Evolutionary conservation across 306 rosid genomes (phyloP).

Genomic region (Prunus davidiana): DNA sequence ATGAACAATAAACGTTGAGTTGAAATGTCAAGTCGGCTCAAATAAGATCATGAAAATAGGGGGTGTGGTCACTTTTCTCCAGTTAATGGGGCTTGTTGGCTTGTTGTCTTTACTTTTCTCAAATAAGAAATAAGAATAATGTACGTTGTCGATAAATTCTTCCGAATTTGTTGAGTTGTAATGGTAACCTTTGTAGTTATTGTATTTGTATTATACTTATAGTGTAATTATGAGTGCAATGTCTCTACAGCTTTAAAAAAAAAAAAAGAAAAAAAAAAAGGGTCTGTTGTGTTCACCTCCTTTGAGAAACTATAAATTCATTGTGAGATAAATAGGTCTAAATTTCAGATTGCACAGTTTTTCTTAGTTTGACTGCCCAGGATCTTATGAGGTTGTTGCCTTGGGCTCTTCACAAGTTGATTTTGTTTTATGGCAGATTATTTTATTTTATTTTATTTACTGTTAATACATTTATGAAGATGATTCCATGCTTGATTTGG

Average conservation of each 20-base stretch:
- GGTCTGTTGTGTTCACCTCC: no score
- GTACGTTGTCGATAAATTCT: no score
- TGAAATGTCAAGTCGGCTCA: slow-evolving; percentile 56
- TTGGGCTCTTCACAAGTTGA: slow-evolving; percentile 8
- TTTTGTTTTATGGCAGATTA: background rate
- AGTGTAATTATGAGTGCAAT: no score
- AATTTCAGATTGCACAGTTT: slow-evolving; percentile 26
- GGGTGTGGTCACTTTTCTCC: slow-evolving; percentile 56
- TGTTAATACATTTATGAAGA: slow-evolving; percentile 11
- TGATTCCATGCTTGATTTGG: slow-evolving; percentile 33
- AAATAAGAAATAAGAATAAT: no score
- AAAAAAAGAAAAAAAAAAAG: rapidly evolving
- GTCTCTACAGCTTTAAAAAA: no score
- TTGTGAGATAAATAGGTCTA: background rate
- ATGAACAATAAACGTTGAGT: slow-evolving; percentile 36
- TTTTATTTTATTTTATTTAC: background rate
- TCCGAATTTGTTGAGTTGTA: no score
- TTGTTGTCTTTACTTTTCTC: slow-evolving; percentile 14
- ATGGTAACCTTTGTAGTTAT: no score
- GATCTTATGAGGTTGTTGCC: slow-evolving; percentile 25
- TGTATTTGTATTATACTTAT: no score
- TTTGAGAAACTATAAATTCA: no score
- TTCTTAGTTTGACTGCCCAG: slow-evolving; percentile 39
- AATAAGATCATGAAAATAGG: slow-evolving; percentile 38
- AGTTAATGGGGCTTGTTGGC: slow-evolving; percentile 36